A percentile compares a stretch with the other conserved stretches of the same genome.
phyloP scores from a whole-genome alignment of 2,329 filamentous ascomycete genomes.

The Botrytis porri region DNA sequence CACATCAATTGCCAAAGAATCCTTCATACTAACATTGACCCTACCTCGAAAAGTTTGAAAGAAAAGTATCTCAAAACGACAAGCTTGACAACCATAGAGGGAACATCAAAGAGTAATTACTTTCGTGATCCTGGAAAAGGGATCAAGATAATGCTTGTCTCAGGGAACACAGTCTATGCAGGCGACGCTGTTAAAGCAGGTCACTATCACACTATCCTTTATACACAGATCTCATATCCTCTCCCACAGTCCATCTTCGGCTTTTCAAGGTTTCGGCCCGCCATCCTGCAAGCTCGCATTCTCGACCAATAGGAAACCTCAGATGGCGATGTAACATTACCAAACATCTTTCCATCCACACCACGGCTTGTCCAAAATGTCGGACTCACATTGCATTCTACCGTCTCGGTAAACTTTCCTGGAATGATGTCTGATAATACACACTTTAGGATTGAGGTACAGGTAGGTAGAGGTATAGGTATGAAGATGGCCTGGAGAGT shows the following conservation, averaged over 20 bases:
- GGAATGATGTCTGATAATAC: not conserved
- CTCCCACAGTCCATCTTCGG: not conserved
- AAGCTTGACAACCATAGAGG: not conserved
- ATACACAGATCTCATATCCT: not conserved
- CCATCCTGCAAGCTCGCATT: slow-evolving; percentile 1
- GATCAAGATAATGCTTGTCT: not conserved
- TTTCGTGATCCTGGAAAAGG: not conserved
- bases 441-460: not conserved
- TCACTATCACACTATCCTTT: not conserved
- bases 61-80: not conserved
- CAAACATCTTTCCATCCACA: not conserved
- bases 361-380: not conserved
- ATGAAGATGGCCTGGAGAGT: not conserved
- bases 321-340: not conserved
- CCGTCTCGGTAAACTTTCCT: not conserved
- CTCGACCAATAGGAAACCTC: not conserved
- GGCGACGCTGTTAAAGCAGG: not conserved
- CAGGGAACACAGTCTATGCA: too few relatives aligned
- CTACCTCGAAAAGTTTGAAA: not conserved
- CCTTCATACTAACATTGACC: not conserved
- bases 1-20: not conserved
- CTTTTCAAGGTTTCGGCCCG: not conserved
- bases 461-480: not conserved
- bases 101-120: not conserved
- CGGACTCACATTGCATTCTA: not conserved